These are phyloP conservation scores for Hyphopichia buzzinii DNA, from an alignment of 1,139 yeast genomes.

Conservation along the genomic window DNA sequence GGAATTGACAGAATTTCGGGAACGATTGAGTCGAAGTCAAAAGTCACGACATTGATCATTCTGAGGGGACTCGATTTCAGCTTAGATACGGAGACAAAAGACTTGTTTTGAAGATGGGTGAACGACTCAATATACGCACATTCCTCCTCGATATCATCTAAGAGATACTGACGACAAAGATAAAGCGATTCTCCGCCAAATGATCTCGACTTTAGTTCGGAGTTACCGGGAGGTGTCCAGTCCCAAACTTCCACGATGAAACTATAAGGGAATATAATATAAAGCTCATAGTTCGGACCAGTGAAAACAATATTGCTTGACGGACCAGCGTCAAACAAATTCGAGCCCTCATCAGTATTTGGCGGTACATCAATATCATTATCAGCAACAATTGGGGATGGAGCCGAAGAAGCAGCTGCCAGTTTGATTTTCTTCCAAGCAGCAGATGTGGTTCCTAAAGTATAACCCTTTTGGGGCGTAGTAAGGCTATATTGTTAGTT, in stretches of 20 bases:
- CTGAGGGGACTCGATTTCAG: background rate
- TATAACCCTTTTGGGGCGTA: slow-evolving; percentile 31
- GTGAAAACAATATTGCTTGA: slow-evolving; percentile 22
- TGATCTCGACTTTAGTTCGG: slow-evolving; percentile 3
- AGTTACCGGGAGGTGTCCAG: slow-evolving; percentile 33
- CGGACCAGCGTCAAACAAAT: background rate
- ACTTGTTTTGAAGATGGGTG: background rate
- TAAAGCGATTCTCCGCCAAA: slow-evolving; percentile 33
- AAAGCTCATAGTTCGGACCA: slow-evolving; percentile 48
- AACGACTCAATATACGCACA: slow-evolving; percentile 13
- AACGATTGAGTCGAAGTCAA: no score
- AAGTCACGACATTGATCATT: background rate
- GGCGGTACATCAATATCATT: slow-evolving; percentile 5
- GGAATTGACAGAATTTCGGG: background rate
- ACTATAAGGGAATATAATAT: slow-evolving; percentile 28
- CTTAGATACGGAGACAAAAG: background rate
- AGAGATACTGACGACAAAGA: slow-evolving; percentile 19
- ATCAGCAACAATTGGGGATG: slow-evolving; percentile 5
- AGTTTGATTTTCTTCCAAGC: slow-evolving; percentile 45
- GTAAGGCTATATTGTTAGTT: slow-evolving; percentile 14
- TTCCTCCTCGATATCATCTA: slow-evolving; percentile 13
- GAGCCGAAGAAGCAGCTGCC: slow-evolving; percentile 17
- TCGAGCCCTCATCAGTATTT: background rate
- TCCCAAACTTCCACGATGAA: slow-evolving; percentile 49
- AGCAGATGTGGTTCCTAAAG: slow-evolving; percentile 42